Percentiles rank a stretch among this genome's conserved stretches.
Conservation (phyloP, 768 basidiomycete genomes). For the Pluteus cervinus region DNA sequence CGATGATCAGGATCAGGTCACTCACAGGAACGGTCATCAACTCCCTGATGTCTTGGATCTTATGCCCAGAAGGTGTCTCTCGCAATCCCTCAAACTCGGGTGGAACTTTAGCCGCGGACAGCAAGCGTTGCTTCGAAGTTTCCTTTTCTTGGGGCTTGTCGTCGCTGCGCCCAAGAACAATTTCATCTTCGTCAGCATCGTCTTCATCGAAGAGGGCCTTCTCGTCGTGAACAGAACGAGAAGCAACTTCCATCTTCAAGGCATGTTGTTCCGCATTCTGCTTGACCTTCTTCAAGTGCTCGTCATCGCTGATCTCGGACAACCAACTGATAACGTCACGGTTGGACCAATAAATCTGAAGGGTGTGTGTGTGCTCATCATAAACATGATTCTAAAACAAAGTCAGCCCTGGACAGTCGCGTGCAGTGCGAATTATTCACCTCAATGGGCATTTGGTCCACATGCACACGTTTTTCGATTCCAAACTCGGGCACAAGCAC, state of each 20-base stretch:
- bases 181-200: constrained; percentile 77
- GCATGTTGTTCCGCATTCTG: constrained; percentile 89
- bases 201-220: constrained; percentile 86
- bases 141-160: constrained; percentile 33
- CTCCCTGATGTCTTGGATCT: constrained; percentile 92
- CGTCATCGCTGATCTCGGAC: constrained; percentile 93
- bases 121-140: constrained; percentile 69
- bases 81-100: constrained; percentile 84
- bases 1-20: constrained; percentile 10
- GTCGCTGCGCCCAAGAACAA: constrained; percentile 62
- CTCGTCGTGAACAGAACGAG: constrained; percentile 82
- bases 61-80: constrained; percentile 71
- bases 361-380: constrained; percentile 88
- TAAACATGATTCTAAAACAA: constrained; percentile 79
- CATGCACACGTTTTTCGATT: constrained; percentile 98
- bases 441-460: constrained; percentile 98
- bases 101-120: constrained; percentile 70
- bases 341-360: constrained; percentile 95
- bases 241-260: constrained; percentile 85
- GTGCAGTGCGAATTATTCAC: constrained; percentile 36
- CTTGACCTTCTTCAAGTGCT: constrained; percentile 92
- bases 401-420: constrained; percentile 12
- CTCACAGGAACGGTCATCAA: constrained; percentile 89
- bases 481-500: constrained; percentile 95
- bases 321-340: constrained; percentile 94